A percentile compares a stretch with the other conserved stretches of the same genome.
Conservation (phyloP, 441 rosid genomes). For the Dalechampia spathulata region DNA sequence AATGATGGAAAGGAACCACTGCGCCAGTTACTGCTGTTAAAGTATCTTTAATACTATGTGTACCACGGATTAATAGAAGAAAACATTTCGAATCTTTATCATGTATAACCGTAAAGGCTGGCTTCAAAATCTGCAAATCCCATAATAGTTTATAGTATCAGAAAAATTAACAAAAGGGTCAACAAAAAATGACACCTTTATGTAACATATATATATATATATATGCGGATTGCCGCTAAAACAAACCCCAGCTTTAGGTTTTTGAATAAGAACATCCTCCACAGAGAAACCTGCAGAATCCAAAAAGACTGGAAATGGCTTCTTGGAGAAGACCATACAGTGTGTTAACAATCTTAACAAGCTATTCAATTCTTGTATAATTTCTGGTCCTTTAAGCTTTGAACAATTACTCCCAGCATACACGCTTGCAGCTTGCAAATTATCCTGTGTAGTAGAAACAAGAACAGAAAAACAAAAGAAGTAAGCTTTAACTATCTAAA, state of each 20-base stretch:
- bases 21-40: slow-evolving; percentile 97
- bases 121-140: slow-evolving; percentile 78
- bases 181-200: not conserved
- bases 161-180: not conserved
- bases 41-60: slow-evolving; percentile 95
- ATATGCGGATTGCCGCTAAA: slow-evolving; percentile 8
- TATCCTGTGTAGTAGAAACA: slow-evolving; percentile 54
- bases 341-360: slow-evolving; percentile 66
- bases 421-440: slow-evolving; percentile 65
- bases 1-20: slow-evolving; percentile 97
- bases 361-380: slow-evolving; percentile 48
- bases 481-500: too few relatives aligned
- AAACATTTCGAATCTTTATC: slow-evolving; percentile 58
- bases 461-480: too few relatives aligned
- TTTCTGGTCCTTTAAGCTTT: slow-evolving; percentile 54
- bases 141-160: slow-evolving; percentile 5
- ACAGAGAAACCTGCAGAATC: slow-evolving; percentile 63
- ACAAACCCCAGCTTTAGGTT: slow-evolving; percentile 92
- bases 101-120: slow-evolving; percentile 82
- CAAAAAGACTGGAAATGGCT: slow-evolving; percentile 79
- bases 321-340: slow-evolving; percentile 88
- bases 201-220: not conserved
- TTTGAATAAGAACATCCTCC: slow-evolving; percentile 79
- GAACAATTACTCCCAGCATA: slow-evolving; percentile 68
- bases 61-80: slow-evolving; percentile 87